Evolutionary conservation across 1,284 basidiomycete genomes (phyloP), one percentile per base, ranked within the genome.

Genomic region (Boletellus sp.): DNA sequence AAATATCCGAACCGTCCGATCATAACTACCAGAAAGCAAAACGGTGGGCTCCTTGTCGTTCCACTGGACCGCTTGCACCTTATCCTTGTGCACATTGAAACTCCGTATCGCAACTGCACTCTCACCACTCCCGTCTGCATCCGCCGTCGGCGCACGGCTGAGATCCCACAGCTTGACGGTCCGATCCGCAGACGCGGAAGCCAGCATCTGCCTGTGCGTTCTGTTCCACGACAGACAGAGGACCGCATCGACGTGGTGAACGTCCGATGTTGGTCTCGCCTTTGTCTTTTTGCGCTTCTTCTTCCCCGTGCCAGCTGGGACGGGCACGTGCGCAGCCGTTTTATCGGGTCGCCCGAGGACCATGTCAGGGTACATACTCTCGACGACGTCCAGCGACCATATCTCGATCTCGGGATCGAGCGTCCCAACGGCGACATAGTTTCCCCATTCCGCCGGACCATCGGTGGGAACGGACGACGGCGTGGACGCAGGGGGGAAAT

Each of bases 81-180:
- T 98, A 71, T 97, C 95, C 62, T 85, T 88, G 72, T 99, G 97
- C 33, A 94, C 74, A 47, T 78, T 83, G 70, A 97, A 99, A 58
- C 88, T 93, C 50, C 93, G 78, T 64, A 97, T 81, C 60, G 79
- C 79, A 21, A 69, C 58, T 0, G 56, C 66, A 24, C 60, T 73
- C 10, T 74, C 74, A 7, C 76, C 80, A 7, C 60, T 63, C 18
- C 74, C 75, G 42, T 74, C 73, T 6, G 72, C 74, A 41, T 72
- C 76, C 48, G 72, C 71, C 8, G 74, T 77, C 11, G 82, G 81
- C 54, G 85, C 82, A 28, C 91, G 79, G 39, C 82, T 89, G 51
- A 99, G 76, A 73, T 99, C 97, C 97, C 96, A 99, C 19, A 99
- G 74, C 72, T 99, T 99, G 56, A 99, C 91, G 0, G 97, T 99